A percentile compares a stretch with the other conserved stretches of the same genome.
phyloP scores from a whole-genome alignment of 139 green algal species.

The Chlorella sorokiniana region DNA sequence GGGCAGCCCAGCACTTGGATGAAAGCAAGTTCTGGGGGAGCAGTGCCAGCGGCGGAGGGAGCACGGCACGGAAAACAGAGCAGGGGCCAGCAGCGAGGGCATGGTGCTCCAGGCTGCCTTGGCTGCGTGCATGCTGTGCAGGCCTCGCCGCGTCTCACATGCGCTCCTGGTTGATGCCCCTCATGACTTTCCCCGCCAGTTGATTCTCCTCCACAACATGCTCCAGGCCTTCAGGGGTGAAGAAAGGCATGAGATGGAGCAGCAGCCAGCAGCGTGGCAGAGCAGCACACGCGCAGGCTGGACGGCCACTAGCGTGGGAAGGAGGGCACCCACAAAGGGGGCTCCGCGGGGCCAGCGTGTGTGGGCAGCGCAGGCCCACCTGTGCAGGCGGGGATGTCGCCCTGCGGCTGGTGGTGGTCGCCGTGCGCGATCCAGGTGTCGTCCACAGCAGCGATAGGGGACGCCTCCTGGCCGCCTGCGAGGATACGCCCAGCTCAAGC shows the following conservation, averaged over 20 bases:
- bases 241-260: neutral
- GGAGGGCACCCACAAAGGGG: too few relatives aligned
- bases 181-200: constrained; percentile 1
- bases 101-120: too few relatives aligned
- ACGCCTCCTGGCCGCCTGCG: neutral
- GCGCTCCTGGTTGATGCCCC: constrained; percentile 8
- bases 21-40: neutral
- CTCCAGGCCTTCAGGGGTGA: neutral
- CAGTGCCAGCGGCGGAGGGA: too few relatives aligned
- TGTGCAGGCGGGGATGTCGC: constrained; percentile 7
- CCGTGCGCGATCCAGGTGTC: neutral
- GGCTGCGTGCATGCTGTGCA: too few relatives aligned
- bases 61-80: too few relatives aligned
- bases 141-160: neutral
- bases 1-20: neutral
- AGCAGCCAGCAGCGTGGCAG: neutral
- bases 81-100: too few relatives aligned
- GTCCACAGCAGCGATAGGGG: constrained; percentile 1
- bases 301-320: too few relatives aligned
- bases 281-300: neutral
- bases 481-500: neutral
- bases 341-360: too few relatives aligned
- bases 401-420: neutral
- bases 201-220: constrained; percentile 3
- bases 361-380: neutral